Conservation (phyloP, 768 basidiomycete genomes). For the Russula emetica region DNA sequence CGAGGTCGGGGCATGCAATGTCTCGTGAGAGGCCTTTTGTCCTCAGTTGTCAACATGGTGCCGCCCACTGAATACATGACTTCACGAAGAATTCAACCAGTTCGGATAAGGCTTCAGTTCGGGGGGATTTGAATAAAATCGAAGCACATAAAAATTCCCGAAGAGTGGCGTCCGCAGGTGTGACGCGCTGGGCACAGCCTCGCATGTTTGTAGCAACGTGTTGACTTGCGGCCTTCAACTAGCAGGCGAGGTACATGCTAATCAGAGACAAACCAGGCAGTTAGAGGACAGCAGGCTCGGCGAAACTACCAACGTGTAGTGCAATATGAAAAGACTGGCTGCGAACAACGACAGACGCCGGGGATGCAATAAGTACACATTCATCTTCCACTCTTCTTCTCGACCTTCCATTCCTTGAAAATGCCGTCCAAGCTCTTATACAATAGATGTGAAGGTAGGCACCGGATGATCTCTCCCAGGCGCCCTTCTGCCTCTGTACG, state of each 20-base stretch:
- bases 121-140: neutral
- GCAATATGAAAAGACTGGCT: slow-evolving; percentile 7
- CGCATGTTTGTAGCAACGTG: slow-evolving; percentile 4
- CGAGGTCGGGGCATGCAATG: slow-evolving; percentile 22
- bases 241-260: slow-evolving; percentile 1
- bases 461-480: slow-evolving; percentile 85
- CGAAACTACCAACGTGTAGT: slow-evolving; percentile 12
- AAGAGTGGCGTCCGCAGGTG: slow-evolving; percentile 14
- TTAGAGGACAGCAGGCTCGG: slow-evolving; percentile 5
- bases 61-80: neutral
- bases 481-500: slow-evolving; percentile 68
- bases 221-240: neutral
- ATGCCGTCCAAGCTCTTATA: slow-evolving; percentile 92
- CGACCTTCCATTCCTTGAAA: slow-evolving; percentile 87
- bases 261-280: slow-evolving; percentile 1
- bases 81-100: neutral
- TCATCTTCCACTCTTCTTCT: slow-evolving; percentile 65
- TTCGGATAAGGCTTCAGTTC: neutral
- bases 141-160: slow-evolving; percentile 6
- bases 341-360: slow-evolving; percentile 13
- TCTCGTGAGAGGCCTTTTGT: neutral
- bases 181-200: slow-evolving; percentile 21
- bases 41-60: neutral
- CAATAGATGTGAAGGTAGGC: slow-evolving; percentile 79
- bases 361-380: slow-evolving; percentile 9